Base-by-base conservation (phyloP, 768 basidiomycete genomes). In the Leucosporidium creatinivorum region DNA sequence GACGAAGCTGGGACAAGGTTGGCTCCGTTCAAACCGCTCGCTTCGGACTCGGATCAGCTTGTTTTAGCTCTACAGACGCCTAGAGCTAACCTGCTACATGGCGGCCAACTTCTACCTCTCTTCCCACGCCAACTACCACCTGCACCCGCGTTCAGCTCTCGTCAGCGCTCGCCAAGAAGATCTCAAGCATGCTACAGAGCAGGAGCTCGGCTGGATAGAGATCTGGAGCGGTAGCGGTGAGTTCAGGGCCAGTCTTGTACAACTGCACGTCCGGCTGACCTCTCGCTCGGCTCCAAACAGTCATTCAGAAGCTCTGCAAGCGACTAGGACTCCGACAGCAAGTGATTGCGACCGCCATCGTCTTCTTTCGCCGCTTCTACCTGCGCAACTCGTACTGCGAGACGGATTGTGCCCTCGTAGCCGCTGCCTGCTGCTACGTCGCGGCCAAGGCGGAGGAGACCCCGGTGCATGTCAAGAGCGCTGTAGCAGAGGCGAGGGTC, bases 381-480 rank as follows among this genome's bases (percentile, higher is more conserved):
- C 80, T 94, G 74, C 94, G 94, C 81, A 97, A 94, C 77, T 83
- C 86, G 12, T 94, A 93, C 76, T 92, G 89, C 80, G 74, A 96
- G 77, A 97, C 94, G 0, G 96, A 98, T 72, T 92, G 92, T 0
- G 93, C 90, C 74, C 82, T 93, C 65, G 93, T 97, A 59, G 86
- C 93, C 54, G 86, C 92, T 0, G 91, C 93, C 0, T 99, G 94
- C 79, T 87, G 87, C 71, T 98, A 97, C 78, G 88, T 98, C 44
- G 93, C 94, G 13, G 91, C 93, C 0, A 99, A 99, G 78, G 91
- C 93, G 1, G 96, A 99, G 76, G 96, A 99, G 77, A 90, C 87
- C 0, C 93, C 96, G 0, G 84, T 92, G 0, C 92, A 93, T 75
- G 92, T 98, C 80, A 97, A 97, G 80, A 88, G 84, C 70, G 86